These are phyloP conservation scores for Russula emetica DNA, from an alignment of 768 basidiomycete genomes.

Conservation along the genomic window DNA sequence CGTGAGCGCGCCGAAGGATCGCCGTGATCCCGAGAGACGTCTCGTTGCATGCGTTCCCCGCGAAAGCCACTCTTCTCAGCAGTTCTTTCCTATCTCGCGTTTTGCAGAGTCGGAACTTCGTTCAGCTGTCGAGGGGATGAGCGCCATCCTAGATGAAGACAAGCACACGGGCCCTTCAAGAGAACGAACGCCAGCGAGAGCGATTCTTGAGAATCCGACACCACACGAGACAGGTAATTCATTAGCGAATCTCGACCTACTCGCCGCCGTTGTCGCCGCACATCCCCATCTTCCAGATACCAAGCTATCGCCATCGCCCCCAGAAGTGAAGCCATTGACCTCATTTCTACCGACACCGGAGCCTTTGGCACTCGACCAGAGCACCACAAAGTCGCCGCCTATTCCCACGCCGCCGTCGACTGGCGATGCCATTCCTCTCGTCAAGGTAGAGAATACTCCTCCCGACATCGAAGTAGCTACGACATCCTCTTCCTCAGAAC, in stretches of 20 bases:
- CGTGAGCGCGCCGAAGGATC: slow-evolving; percentile 25
- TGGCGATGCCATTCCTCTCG: slow-evolving; percentile 5
- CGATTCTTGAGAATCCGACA: slow-evolving; percentile 9
- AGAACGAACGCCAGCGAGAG: slow-evolving; percentile 7
- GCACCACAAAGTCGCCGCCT: neutral
- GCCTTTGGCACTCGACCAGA: neutral
- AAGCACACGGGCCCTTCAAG: slow-evolving; percentile 15
- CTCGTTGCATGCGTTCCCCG: slow-evolving; percentile 59
- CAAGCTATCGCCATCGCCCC: neutral
- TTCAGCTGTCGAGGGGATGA: slow-evolving; percentile 21
- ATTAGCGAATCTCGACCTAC: slow-evolving; percentile 23
- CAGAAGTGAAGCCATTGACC: slow-evolving; percentile 7
- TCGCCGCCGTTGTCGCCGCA: slow-evolving; percentile 24
- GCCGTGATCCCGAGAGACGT: slow-evolving; percentile 46
- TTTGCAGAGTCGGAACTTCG: slow-evolving; percentile 23
- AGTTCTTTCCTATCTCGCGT: slow-evolving; percentile 25
- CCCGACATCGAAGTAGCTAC: slow-evolving; percentile 19
- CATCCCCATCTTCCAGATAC: slow-evolving; percentile 18
- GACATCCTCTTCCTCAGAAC: slow-evolving; percentile 22
- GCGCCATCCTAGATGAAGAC: slow-evolving; percentile 8
- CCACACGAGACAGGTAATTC: neutral
- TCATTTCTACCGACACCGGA: slow-evolving; percentile 7
- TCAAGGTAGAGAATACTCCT: slow-evolving; percentile 16
- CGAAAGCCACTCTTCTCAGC: slow-evolving; percentile 13
- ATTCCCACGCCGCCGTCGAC: neutral